Conservation (phyloP, 2,329 filamentous ascomycete genomes). For the Polytolypa hystricis region DNA sequence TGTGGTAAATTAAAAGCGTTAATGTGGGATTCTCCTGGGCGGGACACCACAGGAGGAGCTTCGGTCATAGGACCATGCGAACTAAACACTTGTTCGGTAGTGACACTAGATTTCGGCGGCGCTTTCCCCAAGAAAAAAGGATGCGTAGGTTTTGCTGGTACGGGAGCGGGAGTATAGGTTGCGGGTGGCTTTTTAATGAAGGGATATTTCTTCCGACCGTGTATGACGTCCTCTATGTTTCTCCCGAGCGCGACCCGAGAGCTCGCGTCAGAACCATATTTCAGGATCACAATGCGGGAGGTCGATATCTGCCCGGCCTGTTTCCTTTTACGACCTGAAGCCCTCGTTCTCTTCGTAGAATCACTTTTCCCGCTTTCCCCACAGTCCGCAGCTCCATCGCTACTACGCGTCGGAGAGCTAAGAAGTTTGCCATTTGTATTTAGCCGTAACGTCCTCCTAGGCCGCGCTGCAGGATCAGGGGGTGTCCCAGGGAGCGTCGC, state of each 20-base stretch:
- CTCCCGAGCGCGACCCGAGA: slow-evolving; percentile 42
- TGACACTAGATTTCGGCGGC: slow-evolving; percentile 14
- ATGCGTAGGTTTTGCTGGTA: slow-evolving; percentile 43
- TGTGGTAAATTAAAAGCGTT: neutral
- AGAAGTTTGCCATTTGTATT: slow-evolving; percentile 34
- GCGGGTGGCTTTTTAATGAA: neutral
- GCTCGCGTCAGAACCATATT: slow-evolving; percentile 45
- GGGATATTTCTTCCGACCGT: slow-evolving; percentile 22
- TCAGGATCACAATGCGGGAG: slow-evolving; percentile 41
- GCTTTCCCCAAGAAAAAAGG: slow-evolving; percentile 58
- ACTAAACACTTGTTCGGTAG: neutral
- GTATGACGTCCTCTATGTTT: slow-evolving; percentile 54
- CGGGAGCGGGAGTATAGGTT: slow-evolving; percentile 1
- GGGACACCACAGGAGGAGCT: neutral
- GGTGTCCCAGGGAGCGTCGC: too few species aligned
- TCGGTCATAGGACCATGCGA: too few species aligned
- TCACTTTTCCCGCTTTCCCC: slow-evolving; percentile 12
- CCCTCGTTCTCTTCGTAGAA: neutral
- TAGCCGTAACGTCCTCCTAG: slow-evolving; percentile 34
- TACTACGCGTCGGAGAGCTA: slow-evolving; percentile 22
- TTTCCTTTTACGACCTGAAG: slow-evolving; percentile 16
- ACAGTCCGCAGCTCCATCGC: slow-evolving; percentile 11
- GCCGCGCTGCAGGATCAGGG: too few species aligned
- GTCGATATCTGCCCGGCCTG: slow-evolving; percentile 21
- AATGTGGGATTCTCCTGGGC: too few species aligned